phyloP scores from a whole-genome alignment of 2,329 filamentous ascomycete genomes.

The Colletotrichum plurivorum region DNA sequence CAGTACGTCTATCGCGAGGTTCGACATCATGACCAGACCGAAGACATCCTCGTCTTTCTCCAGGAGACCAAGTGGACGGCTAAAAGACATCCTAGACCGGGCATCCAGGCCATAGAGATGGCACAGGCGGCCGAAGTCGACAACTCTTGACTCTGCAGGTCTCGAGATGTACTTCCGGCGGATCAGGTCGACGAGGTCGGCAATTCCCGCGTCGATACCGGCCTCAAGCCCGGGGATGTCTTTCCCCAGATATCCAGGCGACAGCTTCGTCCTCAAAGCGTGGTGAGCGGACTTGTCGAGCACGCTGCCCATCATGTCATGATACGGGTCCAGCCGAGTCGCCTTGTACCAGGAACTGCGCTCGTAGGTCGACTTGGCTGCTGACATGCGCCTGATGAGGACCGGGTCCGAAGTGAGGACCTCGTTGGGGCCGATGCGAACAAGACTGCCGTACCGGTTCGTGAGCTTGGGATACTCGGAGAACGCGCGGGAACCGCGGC shows the following conservation, averaged over 20 bases:
- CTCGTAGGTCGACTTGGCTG: slow-evolving; percentile 53
- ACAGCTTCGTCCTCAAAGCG: slow-evolving; percentile 34
- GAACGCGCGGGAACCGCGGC: slow-evolving; percentile 10
- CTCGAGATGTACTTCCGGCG: slow-evolving; percentile 6
- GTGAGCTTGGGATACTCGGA: slow-evolving; percentile 14
- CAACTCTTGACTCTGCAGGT: slow-evolving; percentile 4
- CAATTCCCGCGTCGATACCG: slow-evolving; percentile 34
- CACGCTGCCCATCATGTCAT: slow-evolving; percentile 43
- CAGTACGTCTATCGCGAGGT: slow-evolving; percentile 22
- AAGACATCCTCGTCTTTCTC: slow-evolving; percentile 20
- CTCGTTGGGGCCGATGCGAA: slow-evolving; percentile 59
- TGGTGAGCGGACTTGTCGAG: slow-evolving; percentile 41
- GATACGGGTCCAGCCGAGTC: slow-evolving; percentile 63
- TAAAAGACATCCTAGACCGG: slow-evolving; percentile 30
- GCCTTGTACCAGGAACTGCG: slow-evolving; percentile 62
- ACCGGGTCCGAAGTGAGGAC: slow-evolving; percentile 56
- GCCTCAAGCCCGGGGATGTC: slow-evolving; percentile 40
- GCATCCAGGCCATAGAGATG: slow-evolving; percentile 38
- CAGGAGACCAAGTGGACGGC: slow-evolving; percentile 14
- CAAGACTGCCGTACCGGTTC: slow-evolving; percentile 43
- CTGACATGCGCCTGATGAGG: slow-evolving; percentile 54
- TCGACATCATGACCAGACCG: slow-evolving; percentile 15
- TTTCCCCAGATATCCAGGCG: slow-evolving; percentile 40
- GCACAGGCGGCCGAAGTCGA: slow-evolving; percentile 40
- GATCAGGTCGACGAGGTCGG: slow-evolving; percentile 34